These are phyloP conservation scores for Gamsiella multidivaricata DNA, from an alignment of 192 early-diverging fungal genomes.

Conservation along the genomic window DNA sequence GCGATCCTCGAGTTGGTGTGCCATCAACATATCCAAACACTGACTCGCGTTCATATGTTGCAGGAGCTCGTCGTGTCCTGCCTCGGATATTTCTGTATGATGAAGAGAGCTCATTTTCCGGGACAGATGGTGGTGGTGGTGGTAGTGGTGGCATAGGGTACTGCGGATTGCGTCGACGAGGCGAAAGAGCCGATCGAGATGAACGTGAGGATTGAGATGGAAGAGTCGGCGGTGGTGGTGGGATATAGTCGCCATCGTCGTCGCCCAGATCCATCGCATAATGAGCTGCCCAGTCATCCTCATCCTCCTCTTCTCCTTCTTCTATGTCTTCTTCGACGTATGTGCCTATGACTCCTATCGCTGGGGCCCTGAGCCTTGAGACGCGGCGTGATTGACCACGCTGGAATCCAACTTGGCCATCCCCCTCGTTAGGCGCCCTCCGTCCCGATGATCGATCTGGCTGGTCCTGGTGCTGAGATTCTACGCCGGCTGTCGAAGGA, in stretches of 20 bases:
- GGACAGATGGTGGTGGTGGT: neutral
- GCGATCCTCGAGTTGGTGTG: neutral
- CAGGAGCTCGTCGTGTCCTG: neutral
- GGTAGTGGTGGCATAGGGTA: neutral
- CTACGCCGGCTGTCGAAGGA: neutral
- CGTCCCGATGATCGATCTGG: neutral
- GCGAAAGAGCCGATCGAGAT: neutral
- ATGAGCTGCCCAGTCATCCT: neutral
- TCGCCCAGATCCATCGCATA: neutral
- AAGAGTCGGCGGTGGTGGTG: neutral
- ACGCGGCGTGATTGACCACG: neutral
- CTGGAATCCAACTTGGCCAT: neutral
- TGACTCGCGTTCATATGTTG: slow-evolving; percentile 10
- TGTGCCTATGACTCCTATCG: neutral
- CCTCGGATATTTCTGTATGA: neutral
- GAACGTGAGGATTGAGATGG: neutral
- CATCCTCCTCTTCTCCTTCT: neutral
- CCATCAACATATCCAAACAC: neutral
- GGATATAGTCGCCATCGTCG: neutral
- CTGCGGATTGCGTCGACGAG: neutral
- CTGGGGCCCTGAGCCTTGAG: neutral
- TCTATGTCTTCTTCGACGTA: neutral
- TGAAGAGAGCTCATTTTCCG: neutral
- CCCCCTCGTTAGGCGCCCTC: neutral
- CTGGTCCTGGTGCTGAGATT: neutral